Evolutionary conservation across 306 rosid species (phyloP), one percentile per base, ranked within the genome.

Genomic region (Dryas alaskensis): DNA sequence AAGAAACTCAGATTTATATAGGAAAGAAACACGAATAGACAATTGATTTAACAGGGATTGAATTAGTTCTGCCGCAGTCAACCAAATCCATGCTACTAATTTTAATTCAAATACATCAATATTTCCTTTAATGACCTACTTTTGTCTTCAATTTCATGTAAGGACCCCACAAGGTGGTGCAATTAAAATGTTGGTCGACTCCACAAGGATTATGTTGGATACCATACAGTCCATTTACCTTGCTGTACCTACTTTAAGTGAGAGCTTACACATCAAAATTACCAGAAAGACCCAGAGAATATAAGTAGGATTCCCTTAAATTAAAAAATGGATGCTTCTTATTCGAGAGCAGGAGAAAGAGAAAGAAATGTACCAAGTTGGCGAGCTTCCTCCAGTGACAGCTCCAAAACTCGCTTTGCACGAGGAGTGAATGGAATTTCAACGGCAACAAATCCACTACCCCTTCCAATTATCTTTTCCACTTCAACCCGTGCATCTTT

Each of bases 401-500:
- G 96, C 81, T 94, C 99, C 88, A 94, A 82, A 51, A 92, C 99
- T 70, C 97, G 97, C 89, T 94, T 94, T 43, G 99, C 99, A 63
- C 97, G 96, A 19, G 99, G 97, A 63, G 99, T 94, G 81, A 94
- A 94, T 0, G 99, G 97, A 84, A 94, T 94, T 79, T 94, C 99
- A 63, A 89, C 99, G 1, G 99, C 96, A 74, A 94, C 99, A 83
- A 94, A 92, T 45, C 97, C 99, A 79, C 99, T 94, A 37, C 99
- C 99, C 81, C 99, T 87, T 86, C 99, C 99, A 78, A 94, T 94
- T 69, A 94, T 94, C 86, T 94, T 94, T 82, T 94, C 98, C 76
- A 94, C 98, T 84, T 94, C 99, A 55, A 94, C 97, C 8, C 96
- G 99, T 13, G 99, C 96, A 76, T 92, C 97, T 87, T 94, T 94